Evolutionary conservation across 2,329 filamentous ascomycete genomes (phyloP).

Genomic region (Fonsecaea erecta): DNA sequence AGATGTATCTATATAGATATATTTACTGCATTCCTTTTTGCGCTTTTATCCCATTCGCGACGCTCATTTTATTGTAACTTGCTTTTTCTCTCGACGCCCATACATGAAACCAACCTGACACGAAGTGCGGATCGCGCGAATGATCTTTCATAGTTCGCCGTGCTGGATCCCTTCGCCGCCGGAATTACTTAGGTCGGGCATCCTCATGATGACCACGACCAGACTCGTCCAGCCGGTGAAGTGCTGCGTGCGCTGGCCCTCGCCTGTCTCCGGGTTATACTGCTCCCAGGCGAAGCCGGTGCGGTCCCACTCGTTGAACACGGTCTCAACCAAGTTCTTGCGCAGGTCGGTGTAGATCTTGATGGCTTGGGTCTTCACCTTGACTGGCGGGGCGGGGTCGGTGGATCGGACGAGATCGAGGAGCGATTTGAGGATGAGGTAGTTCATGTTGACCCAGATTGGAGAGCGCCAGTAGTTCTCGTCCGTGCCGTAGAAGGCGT

Average conservation of each 20-base stretch:
- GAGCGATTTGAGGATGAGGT: constrained; percentile 78
- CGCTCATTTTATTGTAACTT: too few species aligned
- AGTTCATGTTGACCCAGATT: constrained; percentile 96
- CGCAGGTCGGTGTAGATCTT: constrained; percentile 77
- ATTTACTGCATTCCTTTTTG: neutral
- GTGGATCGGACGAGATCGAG: constrained; percentile 62
- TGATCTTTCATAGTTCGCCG: constrained; percentile 7
- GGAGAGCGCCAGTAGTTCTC: constrained; percentile 98
- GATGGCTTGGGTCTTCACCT: constrained; percentile 58
- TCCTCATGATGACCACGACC: constrained; percentile 95
- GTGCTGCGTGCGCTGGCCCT: constrained; percentile 93
- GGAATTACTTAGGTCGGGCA: constrained; percentile 68
- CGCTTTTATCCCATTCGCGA: neutral
- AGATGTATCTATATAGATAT: too few species aligned
- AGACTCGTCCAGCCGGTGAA: constrained; percentile 99
- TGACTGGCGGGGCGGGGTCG: constrained; percentile 22
- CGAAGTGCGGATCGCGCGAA: too few species aligned
- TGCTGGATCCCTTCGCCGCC: constrained; percentile 19
- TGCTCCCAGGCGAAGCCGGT: constrained; percentile 99
- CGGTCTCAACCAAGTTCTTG: constrained; percentile 83
- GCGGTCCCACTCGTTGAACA: constrained; percentile 83
- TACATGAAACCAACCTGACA: too few species aligned
- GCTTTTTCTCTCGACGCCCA: too few species aligned
- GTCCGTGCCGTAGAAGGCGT: constrained; percentile 81
- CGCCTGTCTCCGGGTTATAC: constrained; percentile 90